Conservation (phyloP, 768 basidiomycete genomes). For the Termitomyces heimii region DNA sequence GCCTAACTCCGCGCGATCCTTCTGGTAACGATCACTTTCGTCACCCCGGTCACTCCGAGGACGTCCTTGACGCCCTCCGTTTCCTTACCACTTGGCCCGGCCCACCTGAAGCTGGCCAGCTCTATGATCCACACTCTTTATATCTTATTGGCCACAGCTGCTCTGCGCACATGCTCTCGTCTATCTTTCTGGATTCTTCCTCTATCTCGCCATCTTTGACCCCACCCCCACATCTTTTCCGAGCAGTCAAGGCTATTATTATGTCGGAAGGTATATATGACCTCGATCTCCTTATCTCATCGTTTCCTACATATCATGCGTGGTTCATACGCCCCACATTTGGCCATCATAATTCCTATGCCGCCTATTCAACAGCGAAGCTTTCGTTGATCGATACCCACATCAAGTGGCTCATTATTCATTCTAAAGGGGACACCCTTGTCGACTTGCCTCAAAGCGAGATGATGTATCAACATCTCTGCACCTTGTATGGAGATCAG, state of each 20-base stretch:
- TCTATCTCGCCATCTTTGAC: slow-evolving; percentile 33
- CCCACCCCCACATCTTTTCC: slow-evolving; percentile 37
- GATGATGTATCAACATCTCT: slow-evolving; percentile 52
- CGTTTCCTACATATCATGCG: slow-evolving; percentile 60
- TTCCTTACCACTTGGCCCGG: slow-evolving; percentile 48
- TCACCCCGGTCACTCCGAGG: slow-evolving; percentile 70
- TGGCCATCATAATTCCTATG: slow-evolving; percentile 43
- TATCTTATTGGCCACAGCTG: slow-evolving; percentile 77
- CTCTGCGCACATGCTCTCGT: slow-evolving; percentile 73
- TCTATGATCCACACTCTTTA: slow-evolving; percentile 36
- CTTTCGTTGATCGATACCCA: slow-evolving; percentile 30
- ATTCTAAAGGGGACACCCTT: slow-evolving; percentile 67
- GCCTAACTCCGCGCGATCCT: slow-evolving; percentile 48
- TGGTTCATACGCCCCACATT: slow-evolving; percentile 72
- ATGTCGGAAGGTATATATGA: slow-evolving; percentile 79
- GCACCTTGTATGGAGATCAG: slow-evolving; percentile 24
- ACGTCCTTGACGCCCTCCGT: slow-evolving; percentile 55
- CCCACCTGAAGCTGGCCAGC: slow-evolving; percentile 17
- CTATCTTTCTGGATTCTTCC: slow-evolving; percentile 57
- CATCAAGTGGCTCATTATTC: slow-evolving; percentile 66
- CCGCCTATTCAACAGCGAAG: slow-evolving; percentile 36
- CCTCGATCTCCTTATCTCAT: slow-evolving; percentile 53
- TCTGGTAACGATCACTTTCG: slow-evolving; percentile 31
- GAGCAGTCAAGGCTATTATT: slow-evolving; percentile 46
- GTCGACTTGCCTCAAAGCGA: slow-evolving; percentile 60